Percentiles rank a stretch among this genome's conserved stretches.
These are phyloP conservation scores for Diaporthe citrichinensis DNA, from an alignment of 2,329 filamentous ascomycete species.

Conservation along the genomic window DNA sequence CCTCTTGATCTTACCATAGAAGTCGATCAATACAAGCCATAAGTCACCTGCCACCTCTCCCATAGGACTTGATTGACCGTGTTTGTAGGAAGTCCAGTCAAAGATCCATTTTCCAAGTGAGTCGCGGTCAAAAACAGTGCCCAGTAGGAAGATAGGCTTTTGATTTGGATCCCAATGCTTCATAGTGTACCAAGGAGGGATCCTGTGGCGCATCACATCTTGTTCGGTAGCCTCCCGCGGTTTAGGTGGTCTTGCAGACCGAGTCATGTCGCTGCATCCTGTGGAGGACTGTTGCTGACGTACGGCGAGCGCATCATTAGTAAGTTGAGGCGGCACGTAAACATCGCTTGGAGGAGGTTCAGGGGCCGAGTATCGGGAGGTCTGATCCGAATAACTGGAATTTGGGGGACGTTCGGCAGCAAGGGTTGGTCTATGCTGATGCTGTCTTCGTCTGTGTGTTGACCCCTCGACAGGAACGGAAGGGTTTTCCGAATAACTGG, in stretches of 20 bases:
- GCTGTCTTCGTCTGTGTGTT: too few relatives aligned
- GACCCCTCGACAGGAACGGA: too few relatives aligned
- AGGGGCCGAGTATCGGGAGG: too few relatives aligned
- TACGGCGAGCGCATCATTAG: too few relatives aligned
- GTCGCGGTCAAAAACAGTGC: not conserved
- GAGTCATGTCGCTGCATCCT: not conserved
- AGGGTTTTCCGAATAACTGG: too few relatives aligned
- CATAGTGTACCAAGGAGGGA: not conserved
- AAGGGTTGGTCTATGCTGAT: too few relatives aligned
- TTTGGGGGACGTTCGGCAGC: too few relatives aligned
- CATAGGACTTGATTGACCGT: not conserved
- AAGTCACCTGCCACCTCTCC: not conserved
- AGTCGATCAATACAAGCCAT: slow-evolving; percentile 71
- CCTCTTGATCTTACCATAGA: slow-evolving; percentile 92
- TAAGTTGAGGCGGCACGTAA: too few relatives aligned
- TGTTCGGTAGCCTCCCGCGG: not conserved
- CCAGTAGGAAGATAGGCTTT: not conserved
- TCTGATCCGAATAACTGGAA: too few relatives aligned
- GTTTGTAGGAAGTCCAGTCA: not conserved
- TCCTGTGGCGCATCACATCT: not conserved
- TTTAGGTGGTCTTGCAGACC: not conserved
- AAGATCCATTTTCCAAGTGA: not conserved
- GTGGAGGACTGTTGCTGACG: too few relatives aligned
- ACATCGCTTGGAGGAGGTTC: too few relatives aligned
- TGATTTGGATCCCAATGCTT: not conserved